Evolutionary conservation across 2,329 filamentous ascomycete genomes (phyloP).

Genomic region (Nannizziopsis arthrosporioides): DNA sequence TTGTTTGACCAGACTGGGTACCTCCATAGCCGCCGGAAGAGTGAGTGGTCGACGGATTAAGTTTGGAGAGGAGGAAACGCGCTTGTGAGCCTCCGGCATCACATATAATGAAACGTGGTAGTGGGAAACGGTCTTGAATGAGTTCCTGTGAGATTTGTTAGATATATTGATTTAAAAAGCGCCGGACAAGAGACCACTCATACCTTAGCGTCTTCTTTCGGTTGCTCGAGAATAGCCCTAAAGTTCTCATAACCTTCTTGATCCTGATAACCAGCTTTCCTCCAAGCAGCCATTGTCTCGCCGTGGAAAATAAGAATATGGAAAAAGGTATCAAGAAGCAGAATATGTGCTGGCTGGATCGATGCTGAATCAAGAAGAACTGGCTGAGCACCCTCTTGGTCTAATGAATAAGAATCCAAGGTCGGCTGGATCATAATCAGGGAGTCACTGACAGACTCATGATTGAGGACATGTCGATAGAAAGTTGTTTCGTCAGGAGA

Average conservation of each 20-base stretch:
- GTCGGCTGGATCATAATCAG: slow-evolving; percentile 99
- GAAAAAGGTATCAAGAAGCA: slow-evolving; percentile 97
- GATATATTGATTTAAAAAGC: background rate
- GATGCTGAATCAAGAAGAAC: slow-evolving; percentile 94
- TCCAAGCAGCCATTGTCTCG: slow-evolving; percentile 95
- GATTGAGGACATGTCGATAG: slow-evolving; percentile 90
- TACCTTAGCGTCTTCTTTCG: slow-evolving; percentile 92
- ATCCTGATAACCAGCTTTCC: slow-evolving; percentile 93
- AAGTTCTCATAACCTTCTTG: slow-evolving; percentile 99
- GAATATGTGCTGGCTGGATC: slow-evolving; percentile 85
- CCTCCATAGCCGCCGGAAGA: slow-evolving; percentile 87
- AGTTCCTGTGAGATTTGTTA: slow-evolving; percentile 53
- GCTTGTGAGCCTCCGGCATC: slow-evolving; percentile 97
- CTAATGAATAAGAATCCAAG: slow-evolving; percentile 91
- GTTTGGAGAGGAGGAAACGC: slow-evolving; percentile 89
- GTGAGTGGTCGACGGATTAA: slow-evolving; percentile 95
- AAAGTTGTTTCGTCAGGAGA: slow-evolving; percentile 99
- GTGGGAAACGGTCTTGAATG: slow-evolving; percentile 93
- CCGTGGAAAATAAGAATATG: slow-evolving; percentile 99
- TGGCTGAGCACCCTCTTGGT: slow-evolving; percentile 82
- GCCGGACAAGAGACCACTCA: slow-evolving; percentile 24
- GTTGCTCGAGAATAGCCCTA: slow-evolving; percentile 70
- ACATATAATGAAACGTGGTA: slow-evolving; percentile 95
- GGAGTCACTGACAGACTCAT: slow-evolving; percentile 93
- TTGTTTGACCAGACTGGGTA: slow-evolving; percentile 86